Conservation (phyloP, 306 rosid species). For the Ormosia semicastrata region DNA sequence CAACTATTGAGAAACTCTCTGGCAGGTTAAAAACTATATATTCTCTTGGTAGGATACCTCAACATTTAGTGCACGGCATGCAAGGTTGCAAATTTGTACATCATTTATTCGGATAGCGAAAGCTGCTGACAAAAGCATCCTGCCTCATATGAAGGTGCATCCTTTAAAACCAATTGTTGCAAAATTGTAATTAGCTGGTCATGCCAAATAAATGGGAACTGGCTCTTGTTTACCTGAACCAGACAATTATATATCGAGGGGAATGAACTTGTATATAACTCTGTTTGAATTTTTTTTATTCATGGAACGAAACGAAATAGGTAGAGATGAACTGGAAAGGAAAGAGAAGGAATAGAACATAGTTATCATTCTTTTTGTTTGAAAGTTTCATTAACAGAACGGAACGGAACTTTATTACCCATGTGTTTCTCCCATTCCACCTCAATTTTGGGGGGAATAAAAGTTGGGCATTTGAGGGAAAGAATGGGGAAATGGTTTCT, state of each 20-base stretch:
- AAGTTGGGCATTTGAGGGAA: no score
- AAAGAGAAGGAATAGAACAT: no score
- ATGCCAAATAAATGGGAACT: conserved; percentile 6
- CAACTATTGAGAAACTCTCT: conserved; percentile 5
- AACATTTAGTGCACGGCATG: conserved; percentile 72
- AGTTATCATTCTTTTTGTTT: no score
- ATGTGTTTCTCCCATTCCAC: no score
- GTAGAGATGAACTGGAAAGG: no score
- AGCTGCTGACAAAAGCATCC: conserved; percentile 83
- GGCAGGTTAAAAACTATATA: conserved; percentile 30
- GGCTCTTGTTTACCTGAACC: neutral
- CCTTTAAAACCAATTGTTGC: conserved; percentile 7
- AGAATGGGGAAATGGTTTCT: no score
- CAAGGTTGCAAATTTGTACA: conserved; percentile 90
- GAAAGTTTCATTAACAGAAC: no score
- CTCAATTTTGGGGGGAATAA: no score
- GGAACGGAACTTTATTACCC: no score
- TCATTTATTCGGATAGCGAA: conserved; percentile 96
- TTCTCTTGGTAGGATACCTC: conserved; percentile 68
- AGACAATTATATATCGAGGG: neutral
- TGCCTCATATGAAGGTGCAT: conserved; percentile 97
- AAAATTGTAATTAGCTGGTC: neutral
- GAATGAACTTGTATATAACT: neutral
- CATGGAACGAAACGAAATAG: no score
- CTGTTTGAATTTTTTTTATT: no score